Percentiles rank a stretch among this genome's conserved stretches.
phyloP scores from a whole-genome alignment of 164 flowering plant species.

The Annona squamosa region DNA sequence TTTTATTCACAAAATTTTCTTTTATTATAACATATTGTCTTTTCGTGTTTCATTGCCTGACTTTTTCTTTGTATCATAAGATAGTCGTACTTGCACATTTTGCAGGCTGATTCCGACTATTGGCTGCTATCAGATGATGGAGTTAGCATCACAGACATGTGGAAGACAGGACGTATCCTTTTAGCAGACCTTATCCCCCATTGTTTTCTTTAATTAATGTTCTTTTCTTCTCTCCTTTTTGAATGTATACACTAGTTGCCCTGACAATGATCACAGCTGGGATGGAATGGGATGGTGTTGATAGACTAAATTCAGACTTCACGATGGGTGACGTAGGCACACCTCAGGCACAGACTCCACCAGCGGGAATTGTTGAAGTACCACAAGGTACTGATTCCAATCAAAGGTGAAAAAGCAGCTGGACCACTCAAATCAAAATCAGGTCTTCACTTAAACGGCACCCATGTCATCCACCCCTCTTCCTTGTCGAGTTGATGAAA shows the following conservation, averaged over 20 bases:
- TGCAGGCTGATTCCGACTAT: conserved; percentile 82
- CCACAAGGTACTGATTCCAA: conserved; percentile 25
- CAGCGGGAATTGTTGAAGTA: conserved; percentile 29
- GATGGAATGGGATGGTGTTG: conserved; percentile 50
- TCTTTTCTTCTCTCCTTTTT: neutral
- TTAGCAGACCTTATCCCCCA: neutral
- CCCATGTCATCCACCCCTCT: conserved; percentile 1
- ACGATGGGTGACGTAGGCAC: conserved; percentile 32
- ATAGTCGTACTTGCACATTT: neutral
- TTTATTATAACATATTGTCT: neutral
- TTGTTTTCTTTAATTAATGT: neutral
- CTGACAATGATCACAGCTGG: conserved; percentile 39
- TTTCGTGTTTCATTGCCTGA: neutral
- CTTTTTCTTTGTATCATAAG: neutral
- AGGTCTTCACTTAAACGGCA: conserved; percentile 9
- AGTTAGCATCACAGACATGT: conserved; percentile 84
- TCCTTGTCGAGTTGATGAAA: neutral
- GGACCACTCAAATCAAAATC: conserved; percentile 2
- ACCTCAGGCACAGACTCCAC: conserved; percentile 50
- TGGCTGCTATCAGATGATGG: conserved; percentile 78
- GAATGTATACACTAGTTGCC: conserved; percentile 13
- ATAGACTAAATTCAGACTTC: conserved; percentile 30
- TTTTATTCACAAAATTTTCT: neutral
- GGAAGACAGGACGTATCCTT: conserved; percentile 80
- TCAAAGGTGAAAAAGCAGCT: conserved; percentile 17